Evolutionary conservation across 2,329 filamentous ascomycete species (phyloP).

Genomic region (Phialophora macrospora): DNA sequence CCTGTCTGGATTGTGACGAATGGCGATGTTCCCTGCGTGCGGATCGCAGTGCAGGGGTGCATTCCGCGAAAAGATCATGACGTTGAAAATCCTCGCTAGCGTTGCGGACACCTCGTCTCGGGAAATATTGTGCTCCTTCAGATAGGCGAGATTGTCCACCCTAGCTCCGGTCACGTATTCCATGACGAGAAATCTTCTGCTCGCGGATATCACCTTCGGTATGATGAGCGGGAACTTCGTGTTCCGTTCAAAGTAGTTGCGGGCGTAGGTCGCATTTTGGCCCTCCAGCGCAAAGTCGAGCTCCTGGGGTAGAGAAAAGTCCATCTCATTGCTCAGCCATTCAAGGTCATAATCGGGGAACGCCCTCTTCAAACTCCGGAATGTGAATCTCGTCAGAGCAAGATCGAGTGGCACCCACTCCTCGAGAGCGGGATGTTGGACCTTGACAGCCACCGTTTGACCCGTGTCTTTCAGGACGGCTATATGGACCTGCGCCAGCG

Average conservation of each 20-base stretch:
- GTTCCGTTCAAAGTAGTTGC: constrained; percentile 77
- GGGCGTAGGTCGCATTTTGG: constrained; percentile 77
- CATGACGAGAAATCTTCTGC: constrained; percentile 91
- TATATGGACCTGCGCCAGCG: constrained; percentile 90
- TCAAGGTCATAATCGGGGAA: constrained; percentile 98
- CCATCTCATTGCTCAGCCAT: constrained; percentile 94
- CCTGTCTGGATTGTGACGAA: constrained; percentile 72
- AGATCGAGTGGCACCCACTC: constrained; percentile 91
- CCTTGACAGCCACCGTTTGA: constrained; percentile 90
- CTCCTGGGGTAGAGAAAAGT: constrained; percentile 85
- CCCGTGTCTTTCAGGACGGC: constrained; percentile 81
- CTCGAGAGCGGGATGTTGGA: constrained; percentile 87
- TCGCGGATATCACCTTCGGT: constrained; percentile 86
- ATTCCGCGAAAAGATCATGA: constrained; percentile 94
- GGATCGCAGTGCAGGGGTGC: constrained; percentile 96
- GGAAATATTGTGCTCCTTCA: constrained; percentile 86
- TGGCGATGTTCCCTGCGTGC: constrained; percentile 93
- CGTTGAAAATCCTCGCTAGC: constrained; percentile 91
- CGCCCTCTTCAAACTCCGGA: constrained; percentile 84
- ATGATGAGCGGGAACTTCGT: constrained; percentile 81
- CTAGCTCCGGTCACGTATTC: constrained; percentile 85
- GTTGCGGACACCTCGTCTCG: constrained; percentile 94
- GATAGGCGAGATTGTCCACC: constrained; percentile 83
- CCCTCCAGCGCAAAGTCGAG: constrained; percentile 88
- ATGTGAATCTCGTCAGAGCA: constrained; percentile 83